Base-by-base conservation (phyloP, 2,329 filamentous ascomycete genomes). In the Calcarisporium arbuscula region DNA sequence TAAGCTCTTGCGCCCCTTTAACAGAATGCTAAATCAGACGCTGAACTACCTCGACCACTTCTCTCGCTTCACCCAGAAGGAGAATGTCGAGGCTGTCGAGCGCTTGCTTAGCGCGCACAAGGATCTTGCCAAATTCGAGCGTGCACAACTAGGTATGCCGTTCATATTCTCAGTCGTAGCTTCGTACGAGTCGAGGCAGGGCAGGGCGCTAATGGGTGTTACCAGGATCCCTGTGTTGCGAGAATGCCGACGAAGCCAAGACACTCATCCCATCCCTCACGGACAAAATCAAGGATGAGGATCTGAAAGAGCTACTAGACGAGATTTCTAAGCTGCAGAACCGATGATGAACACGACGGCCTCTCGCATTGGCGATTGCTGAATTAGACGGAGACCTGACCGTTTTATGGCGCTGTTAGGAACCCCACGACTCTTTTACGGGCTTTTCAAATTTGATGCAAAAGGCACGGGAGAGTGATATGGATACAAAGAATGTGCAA, bases 61-160 rank as follows among this genome's bases (percentile, higher is more conserved):
- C 63, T 84, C 89, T 14, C 85, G 92, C 22, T 96, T 96, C 74
- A 94, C 95, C 66, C 81, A 89, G 52, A 88, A 90, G 59, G 86
- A 94, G 60, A 92, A 92, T 47, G 85, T 95, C 54, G 85, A 95
- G 64, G 85, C 87, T n/a, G 87, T 96, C 20, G 88, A 94, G 62
- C 79, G 86, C 40, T 68, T 95, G 49, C 73, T 95, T 44, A 84
- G 84, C 47, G 76, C 82, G 39, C 83, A 87, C 54, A 77, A 79
- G 44, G 79, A 87, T 56, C 68, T 98, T 49, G 85, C 86, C 52
- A 85, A 88, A 58, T 96, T 96, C 57, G 92, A 98, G 72, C 78
- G 87, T 51, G 89, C 87, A 28, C 87, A 95, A 65, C 71, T 96
- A 44, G 90, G 88, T 89, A 68, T 40, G 70, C 30, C 19, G 3